Percentiles rank a stretch among this genome's conserved stretches.
Conservation (phyloP, 176 grass and related monocot genomes). For the Puya raimondii region DNA sequence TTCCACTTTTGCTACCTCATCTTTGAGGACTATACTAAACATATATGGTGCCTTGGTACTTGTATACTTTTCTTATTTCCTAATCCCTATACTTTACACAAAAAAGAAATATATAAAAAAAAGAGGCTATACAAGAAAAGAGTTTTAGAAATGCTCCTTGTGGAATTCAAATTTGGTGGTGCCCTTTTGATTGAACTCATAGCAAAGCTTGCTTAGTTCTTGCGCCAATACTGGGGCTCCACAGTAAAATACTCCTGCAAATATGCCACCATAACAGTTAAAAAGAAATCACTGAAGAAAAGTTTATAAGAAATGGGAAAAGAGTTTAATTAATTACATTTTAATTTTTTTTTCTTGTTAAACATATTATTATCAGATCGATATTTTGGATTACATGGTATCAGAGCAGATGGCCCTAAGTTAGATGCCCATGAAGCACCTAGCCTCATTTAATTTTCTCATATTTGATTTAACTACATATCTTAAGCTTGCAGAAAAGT, state of each 20-base stretch:
- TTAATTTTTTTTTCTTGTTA: no score
- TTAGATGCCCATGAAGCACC: no score
- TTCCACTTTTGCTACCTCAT: neutral
- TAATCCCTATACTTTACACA: neutral
- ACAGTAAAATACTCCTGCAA: slow-evolving; percentile 91
- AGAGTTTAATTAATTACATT: no score
- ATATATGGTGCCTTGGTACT: neutral
- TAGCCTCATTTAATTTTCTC: no score
- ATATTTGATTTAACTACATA: no score
- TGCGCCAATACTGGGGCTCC: slow-evolving; percentile 62
- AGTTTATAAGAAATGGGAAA: no score
- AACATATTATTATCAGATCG: no score
- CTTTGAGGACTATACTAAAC: neutral
- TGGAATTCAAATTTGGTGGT: slow-evolving; percentile 86
- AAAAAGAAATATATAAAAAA: slow-evolving; percentile 21
- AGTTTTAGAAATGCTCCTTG: slow-evolving; percentile 80
- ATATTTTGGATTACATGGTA: no score
- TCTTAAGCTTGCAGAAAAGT: no score
- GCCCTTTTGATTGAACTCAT: slow-evolving; percentile 50
- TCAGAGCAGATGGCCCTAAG: no score
- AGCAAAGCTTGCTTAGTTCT: slow-evolving; percentile 71
- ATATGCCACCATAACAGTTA: slow-evolving; percentile 16
- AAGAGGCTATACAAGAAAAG: slow-evolving; percentile 20
- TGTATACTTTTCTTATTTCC: neutral
- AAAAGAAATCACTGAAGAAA: no score